Evolutionary conservation across 257 asterid genomes (phyloP).

Genomic region (Solanum okadae): DNA sequence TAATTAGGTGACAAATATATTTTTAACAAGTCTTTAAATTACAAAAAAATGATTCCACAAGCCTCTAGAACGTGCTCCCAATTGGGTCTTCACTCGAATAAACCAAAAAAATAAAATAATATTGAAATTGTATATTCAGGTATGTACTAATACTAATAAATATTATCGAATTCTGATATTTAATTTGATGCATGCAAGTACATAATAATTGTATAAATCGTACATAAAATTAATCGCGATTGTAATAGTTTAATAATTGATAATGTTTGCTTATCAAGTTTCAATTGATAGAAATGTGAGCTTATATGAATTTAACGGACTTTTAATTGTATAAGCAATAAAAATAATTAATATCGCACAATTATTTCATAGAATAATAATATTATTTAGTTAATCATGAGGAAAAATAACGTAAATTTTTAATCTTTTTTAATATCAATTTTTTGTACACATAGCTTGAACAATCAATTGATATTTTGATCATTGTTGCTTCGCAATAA

Average conservation of each 20-base stretch:
- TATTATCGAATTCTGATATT: neutral
- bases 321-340: neutral
- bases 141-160: neutral
- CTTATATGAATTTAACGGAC: neutral
- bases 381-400: neutral
- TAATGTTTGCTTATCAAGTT: neutral
- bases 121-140: neutral
- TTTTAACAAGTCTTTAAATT: neutral
- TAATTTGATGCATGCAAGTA: neutral
- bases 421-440: neutral
- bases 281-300: neutral
- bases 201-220: neutral
- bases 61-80: neutral
- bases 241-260: neutral
- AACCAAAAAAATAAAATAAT: neutral
- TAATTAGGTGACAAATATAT: neutral
- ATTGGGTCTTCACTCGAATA: neutral
- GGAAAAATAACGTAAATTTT: neutral
- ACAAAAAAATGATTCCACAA: neutral
- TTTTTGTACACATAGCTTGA: neutral
- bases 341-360: neutral
- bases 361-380: neutral
- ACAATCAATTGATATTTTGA: neutral
- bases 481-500: neutral
- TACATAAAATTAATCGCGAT: neutral